Conservation (phyloP, 148 eudicot genomes). For the Vaccinium macrocarpon region DNA sequence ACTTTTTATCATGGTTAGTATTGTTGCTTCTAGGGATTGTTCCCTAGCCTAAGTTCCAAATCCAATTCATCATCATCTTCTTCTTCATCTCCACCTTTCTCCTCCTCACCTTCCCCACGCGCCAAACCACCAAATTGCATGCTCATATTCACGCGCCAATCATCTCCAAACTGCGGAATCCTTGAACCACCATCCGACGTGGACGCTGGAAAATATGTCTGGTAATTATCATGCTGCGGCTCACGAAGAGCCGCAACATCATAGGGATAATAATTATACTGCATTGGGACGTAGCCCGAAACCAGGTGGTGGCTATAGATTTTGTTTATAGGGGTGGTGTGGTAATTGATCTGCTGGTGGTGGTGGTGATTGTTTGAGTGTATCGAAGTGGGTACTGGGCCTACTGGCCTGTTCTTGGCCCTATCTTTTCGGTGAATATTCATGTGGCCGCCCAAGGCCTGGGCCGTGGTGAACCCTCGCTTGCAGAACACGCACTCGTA, state of each 20-base stretch:
- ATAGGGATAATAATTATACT: background rate
- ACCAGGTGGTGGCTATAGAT: conserved; percentile 11
- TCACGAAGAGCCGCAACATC: conserved; percentile 15
- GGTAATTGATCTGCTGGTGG: conserved; percentile 17
- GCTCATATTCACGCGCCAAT: conserved; percentile 23
- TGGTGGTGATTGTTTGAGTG: conserved; percentile 10
- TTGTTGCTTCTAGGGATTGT: conserved; percentile 34
- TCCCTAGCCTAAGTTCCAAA: conserved; percentile 70
- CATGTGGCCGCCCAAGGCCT: conserved; percentile 72
- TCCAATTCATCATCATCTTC: conserved; percentile 43
- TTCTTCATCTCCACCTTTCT: conserved; percentile 3
- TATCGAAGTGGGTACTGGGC: conserved; percentile 10
- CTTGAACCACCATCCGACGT: conserved; percentile 14
- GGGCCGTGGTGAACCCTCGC: conserved; percentile 66
- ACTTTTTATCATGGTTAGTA: background rate
- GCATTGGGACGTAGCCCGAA: background rate
- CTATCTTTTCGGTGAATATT: conserved; percentile 64
- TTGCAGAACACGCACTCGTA: conserved; percentile 62
- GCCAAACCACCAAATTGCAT: conserved; percentile 21
- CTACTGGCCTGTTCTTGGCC: conserved; percentile 19
- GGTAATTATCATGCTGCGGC: conserved; percentile 12
- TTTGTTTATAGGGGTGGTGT: conserved; percentile 9
- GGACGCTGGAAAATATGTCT: conserved; percentile 13
- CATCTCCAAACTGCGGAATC: background rate
- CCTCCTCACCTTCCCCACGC: conserved; percentile 7